Conservation (phyloP, 139 green algal genomes). For the Auxenochlorella protothecoides region DNA sequence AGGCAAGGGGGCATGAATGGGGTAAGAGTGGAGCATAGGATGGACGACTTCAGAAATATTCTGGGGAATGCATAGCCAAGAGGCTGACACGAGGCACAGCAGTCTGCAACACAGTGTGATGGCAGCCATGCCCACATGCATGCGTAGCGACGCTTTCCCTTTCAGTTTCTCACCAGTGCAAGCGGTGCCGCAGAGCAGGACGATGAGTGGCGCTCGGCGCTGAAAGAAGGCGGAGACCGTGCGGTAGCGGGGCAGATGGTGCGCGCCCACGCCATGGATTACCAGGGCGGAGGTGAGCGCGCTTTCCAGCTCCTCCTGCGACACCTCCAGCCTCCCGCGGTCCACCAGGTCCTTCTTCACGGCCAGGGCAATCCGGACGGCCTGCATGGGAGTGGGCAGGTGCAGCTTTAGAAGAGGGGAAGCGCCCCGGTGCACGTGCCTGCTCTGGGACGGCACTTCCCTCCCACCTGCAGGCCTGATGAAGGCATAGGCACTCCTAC, state of each 20-base stretch:
- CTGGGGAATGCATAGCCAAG: too few relatives aligned
- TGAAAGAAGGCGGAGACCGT: slow-evolving; percentile 73
- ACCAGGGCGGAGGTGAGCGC: slow-evolving; percentile 70
- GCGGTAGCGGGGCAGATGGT: slow-evolving; percentile 67
- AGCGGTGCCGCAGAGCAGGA: slow-evolving; percentile 69
- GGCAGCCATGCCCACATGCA: too few relatives aligned
- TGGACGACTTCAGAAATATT: too few relatives aligned
- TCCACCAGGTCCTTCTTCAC: slow-evolving; percentile 94
- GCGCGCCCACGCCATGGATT: slow-evolving; percentile 53
- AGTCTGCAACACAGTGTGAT: too few relatives aligned
- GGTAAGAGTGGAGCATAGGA: too few relatives aligned
- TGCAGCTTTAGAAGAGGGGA: neutral
- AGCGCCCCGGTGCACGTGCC: neutral
- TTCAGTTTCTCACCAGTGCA: slow-evolving; percentile 44
- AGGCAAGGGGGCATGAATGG: neutral
- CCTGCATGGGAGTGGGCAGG: slow-evolving; percentile 27
- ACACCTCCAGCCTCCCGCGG: slow-evolving; percentile 55
- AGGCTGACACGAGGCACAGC: too few relatives aligned
- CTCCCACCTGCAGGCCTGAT: neutral
- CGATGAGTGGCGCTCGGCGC: slow-evolving; percentile 60
- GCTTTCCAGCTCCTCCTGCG: slow-evolving; percentile 57
- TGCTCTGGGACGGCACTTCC: too few relatives aligned
- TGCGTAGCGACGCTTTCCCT: too few relatives aligned
- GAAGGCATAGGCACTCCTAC: too few relatives aligned
- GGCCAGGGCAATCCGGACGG: slow-evolving; percentile 82